A percentile compares a stretch with the other conserved stretches of the same genome.
phyloP scores from a whole-genome alignment of 73 alveolate genomes.

The Stentor roeselii region DNA sequence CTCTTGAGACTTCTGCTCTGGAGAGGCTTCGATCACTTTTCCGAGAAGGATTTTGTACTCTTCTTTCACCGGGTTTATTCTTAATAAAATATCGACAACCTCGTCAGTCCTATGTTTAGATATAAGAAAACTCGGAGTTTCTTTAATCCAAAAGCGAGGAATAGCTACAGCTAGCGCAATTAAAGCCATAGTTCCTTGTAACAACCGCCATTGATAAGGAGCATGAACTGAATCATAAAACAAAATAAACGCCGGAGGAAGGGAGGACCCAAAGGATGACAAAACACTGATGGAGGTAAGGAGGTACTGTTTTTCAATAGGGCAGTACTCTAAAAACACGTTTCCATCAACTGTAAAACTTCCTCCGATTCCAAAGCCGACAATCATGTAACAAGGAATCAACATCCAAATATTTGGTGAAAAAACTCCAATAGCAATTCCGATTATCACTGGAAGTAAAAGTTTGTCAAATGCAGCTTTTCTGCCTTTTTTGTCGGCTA shows the following conservation, averaged over 20 bases:
- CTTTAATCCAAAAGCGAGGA: slow-evolving; percentile 13
- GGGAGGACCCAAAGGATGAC: background rate
- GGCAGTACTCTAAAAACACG: slow-evolving; percentile 21
- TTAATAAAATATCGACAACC: background rate
- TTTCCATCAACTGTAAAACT: slow-evolving; percentile 14
- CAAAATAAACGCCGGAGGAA: background rate
- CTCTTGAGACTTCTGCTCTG: background rate
- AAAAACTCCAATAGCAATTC: background rate
- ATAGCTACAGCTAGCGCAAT: background rate
- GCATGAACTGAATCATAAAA: background rate
- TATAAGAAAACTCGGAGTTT: slow-evolving; percentile 8
- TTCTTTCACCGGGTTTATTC: background rate
- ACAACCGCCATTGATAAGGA: background rate
- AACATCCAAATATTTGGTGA: slow-evolving; percentile 12
- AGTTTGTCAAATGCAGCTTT: background rate
- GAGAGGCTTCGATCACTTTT: background rate
- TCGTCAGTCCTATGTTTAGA: background rate
- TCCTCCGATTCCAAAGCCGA: slow-evolving; percentile 18
- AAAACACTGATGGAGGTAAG: slow-evolving; percentile 4
- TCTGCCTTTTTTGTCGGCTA: background rate
- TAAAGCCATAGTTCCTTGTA: background rate
- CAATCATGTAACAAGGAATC: background rate
- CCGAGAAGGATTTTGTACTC: background rate
- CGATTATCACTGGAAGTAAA: background rate
- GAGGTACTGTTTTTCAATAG: background rate